Evolutionary conservation across 1,284 basidiomycete genomes (phyloP).

Genomic region (Ustilago esculenta): DNA sequence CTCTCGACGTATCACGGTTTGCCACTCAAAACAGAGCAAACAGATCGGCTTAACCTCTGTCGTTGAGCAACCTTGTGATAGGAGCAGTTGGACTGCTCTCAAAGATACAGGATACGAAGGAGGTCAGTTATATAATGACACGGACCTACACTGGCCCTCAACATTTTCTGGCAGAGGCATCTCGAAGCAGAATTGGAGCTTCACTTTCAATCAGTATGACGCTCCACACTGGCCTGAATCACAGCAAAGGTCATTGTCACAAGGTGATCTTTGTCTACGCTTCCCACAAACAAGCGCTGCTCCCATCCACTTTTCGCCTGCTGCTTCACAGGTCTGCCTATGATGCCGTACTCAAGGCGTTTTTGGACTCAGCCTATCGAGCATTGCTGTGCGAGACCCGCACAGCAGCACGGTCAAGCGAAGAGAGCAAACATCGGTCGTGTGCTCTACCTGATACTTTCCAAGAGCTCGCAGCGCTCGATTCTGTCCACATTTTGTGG

Average conservation of each 20-base stretch:
- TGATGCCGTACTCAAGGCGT: constrained; percentile 28
- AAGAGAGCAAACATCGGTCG: neutral
- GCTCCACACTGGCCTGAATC: neutral
- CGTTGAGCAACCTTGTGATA: too few relatives aligned
- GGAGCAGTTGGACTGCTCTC: too few relatives aligned
- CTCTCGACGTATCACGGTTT: too few relatives aligned
- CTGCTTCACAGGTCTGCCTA: constrained; percentile 17
- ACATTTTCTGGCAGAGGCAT: too few relatives aligned
- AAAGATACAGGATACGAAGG: too few relatives aligned
- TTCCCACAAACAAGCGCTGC: constrained; percentile 12
- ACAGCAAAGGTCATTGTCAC: constrained; percentile 14
- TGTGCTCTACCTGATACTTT: constrained; percentile 8
- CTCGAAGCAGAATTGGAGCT: too few relatives aligned
- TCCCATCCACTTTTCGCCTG: constrained; percentile 25
- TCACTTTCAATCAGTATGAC: neutral
- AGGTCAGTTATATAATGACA: too few relatives aligned
- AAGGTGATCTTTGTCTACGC: constrained; percentile 33
- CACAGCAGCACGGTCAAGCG: neutral
- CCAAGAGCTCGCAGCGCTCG: constrained; percentile 1
- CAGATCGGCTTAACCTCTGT: too few relatives aligned
- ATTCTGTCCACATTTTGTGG: neutral
- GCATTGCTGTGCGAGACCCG: constrained; percentile 10
- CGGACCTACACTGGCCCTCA: too few relatives aligned
- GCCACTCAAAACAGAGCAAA: too few relatives aligned
- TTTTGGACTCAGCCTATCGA: constrained; percentile 27